phyloP scores from a whole-genome alignment of 805 yeast genomes.

The Myxozyma udenii region DNA sequence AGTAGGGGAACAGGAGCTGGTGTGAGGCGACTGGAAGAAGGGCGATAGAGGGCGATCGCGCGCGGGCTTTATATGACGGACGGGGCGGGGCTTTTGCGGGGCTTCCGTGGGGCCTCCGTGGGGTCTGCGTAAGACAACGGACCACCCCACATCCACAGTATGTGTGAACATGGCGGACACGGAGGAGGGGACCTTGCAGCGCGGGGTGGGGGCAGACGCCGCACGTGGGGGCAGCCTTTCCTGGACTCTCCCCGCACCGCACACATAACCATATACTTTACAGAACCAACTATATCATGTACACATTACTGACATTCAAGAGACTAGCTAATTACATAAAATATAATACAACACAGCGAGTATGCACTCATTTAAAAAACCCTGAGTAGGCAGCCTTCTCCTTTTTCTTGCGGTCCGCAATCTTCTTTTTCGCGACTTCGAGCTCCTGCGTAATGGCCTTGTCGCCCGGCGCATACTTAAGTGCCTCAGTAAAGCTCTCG shows the following conservation, averaged over 20 bases:
- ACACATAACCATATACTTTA: too few relatives aligned
- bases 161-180: too few relatives aligned
- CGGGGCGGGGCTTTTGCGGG: not conserved
- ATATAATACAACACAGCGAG: too few relatives aligned
- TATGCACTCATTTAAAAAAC: slow-evolving; percentile 37
- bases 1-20: not conserved
- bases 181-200: not conserved
- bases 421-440: slow-evolving; percentile 30
- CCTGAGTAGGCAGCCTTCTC: slow-evolving; percentile 44
- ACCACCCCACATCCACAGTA: too few relatives aligned
- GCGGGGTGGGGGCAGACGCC: not conserved
- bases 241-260: too few relatives aligned
- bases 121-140: not conserved
- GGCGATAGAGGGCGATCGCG: not conserved
- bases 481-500: slow-evolving; percentile 63
- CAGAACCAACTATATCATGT: too few relatives aligned
- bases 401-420: slow-evolving; percentile 28
- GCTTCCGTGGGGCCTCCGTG: not conserved
- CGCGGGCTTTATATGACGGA: not conserved
- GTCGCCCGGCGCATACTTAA: slow-evolving; percentile 55
- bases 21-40: not conserved
- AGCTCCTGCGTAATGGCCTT: slow-evolving; percentile 34
- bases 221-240: not conserved
- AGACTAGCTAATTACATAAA: too few relatives aligned
- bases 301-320: too few relatives aligned